Percentiles rank a stretch among this genome's conserved stretches.
Conservation (phyloP, 2,329 filamentous ascomycete genomes). For the Cryphonectria naterciae region DNA sequence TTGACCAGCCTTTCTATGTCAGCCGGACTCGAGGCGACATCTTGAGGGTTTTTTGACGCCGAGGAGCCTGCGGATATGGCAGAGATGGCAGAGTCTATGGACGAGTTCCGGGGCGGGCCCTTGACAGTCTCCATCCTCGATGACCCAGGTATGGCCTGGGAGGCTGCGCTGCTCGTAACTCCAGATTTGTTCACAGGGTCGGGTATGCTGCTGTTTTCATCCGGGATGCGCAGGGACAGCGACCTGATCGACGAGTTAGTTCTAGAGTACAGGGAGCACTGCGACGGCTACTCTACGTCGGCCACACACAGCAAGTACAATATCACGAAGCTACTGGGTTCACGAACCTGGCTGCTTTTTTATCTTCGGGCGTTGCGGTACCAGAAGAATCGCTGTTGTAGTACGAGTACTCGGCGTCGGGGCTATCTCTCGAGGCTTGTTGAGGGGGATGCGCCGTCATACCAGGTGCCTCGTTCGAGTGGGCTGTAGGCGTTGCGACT, state of each 20-base stretch:
- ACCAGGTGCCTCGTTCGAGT: not conserved
- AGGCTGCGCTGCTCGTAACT: conserved; percentile 44
- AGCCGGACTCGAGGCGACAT: conserved; percentile 62
- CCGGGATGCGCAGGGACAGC: conserved; percentile 42
- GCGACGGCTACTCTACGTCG: conserved; percentile 6
- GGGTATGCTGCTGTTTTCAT: conserved; percentile 54
- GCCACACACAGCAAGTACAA: not conserved
- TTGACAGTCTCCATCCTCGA: conserved; percentile 47
- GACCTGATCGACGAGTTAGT: conserved; percentile 33
- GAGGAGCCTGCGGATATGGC: conserved; percentile 66
- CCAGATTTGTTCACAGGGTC: conserved; percentile 49
- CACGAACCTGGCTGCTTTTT: conserved; percentile 39
- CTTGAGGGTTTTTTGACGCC: conserved; percentile 61
- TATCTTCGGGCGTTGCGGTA: conserved; percentile 38
- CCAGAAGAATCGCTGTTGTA: conserved; percentile 45
- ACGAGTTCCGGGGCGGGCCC: conserved; percentile 71
- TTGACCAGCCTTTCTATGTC: conserved; percentile 81
- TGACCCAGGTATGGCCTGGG: conserved; percentile 52
- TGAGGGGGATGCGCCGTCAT: conserved; percentile 34
- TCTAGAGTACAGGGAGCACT: not conserved
- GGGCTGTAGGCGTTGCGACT: conserved; percentile 4
- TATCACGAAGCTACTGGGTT: conserved; percentile 21
- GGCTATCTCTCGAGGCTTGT: conserved; percentile 23
- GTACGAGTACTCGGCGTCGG: conserved; percentile 39
- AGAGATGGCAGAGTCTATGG: conserved; percentile 92